Evolutionary conservation across 164 flowering plant genomes (phyloP).

Genomic region (Liriodendron chinense): DNA sequence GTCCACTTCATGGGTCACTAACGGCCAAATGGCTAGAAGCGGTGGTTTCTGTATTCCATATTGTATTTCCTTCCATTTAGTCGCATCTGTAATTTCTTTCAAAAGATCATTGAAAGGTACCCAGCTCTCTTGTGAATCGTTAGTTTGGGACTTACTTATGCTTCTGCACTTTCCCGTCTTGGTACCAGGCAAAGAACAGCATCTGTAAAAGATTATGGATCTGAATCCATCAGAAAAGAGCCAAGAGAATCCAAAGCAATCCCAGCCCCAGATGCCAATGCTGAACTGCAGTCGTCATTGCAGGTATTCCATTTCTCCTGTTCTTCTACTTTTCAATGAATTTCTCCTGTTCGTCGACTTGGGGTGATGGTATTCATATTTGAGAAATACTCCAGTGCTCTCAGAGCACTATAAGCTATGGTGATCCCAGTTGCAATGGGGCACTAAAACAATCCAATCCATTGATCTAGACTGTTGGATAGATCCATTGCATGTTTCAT

Average conservation of each 20-base stretch:
- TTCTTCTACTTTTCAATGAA: neutral
- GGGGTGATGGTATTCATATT: neutral
- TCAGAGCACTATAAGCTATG: no score
- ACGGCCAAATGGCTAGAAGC: no score
- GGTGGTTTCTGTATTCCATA: no score
- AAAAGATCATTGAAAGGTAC: no score
- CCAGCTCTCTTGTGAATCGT: no score
- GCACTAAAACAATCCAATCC: no score
- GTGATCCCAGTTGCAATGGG: no score
- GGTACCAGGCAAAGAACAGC: constrained; percentile 50
- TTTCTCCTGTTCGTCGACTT: neutral
- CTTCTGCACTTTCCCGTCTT: neutral
- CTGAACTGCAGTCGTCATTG: constrained; percentile 48
- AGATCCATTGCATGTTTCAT: no score
- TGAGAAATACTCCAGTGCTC: neutral
- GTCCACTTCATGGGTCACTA: no score
- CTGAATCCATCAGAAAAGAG: constrained; percentile 37
- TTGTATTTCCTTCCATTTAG: no score
- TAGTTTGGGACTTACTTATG: neutral
- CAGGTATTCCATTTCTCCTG: constrained; percentile 30
- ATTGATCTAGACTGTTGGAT: no score
- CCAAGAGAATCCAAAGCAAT: constrained; percentile 45
- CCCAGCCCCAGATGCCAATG: constrained; percentile 68
- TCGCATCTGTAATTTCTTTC: no score
- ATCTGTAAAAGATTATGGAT: constrained; percentile 35